Evolutionary conservation across 345 rosid species (phyloP).

Genomic region (Mangifera indica): DNA sequence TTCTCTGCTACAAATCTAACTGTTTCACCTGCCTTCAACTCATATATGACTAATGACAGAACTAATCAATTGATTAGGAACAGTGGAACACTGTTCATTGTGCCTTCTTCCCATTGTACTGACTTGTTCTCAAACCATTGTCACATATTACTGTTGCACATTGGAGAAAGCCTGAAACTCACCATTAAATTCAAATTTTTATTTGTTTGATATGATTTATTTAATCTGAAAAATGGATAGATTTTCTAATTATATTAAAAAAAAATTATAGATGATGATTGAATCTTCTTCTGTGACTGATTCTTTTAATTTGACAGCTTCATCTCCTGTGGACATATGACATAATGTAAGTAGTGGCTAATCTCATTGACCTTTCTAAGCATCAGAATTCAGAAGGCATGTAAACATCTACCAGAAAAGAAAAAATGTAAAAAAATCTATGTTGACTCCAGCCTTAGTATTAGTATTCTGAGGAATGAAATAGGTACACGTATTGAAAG

Average conservation of each 20-base stretch:
- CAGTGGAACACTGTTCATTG: not conserved
- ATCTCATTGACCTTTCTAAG: not conserved
- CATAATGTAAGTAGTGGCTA: not conserved
- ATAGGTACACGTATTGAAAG: too few relatives aligned
- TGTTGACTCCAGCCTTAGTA: too few relatives aligned
- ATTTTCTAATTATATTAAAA: too few relatives aligned
- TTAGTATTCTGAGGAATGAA: not conserved
- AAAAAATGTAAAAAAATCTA: too few relatives aligned
- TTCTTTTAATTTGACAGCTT: not conserved
- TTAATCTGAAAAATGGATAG: too few relatives aligned
- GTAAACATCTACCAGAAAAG: not conserved
- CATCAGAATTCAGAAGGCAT: not conserved
- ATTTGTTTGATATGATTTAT: too few relatives aligned
- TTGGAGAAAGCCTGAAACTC: too few relatives aligned
- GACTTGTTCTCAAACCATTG: not conserved
- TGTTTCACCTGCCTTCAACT: not conserved
- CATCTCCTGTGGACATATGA: not conserved
- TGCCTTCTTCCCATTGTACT: not conserved
- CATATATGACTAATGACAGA: not conserved
- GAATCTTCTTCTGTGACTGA: not conserved
- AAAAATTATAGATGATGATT: not conserved
- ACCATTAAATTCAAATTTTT: too few relatives aligned
- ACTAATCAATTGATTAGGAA: too few relatives aligned
- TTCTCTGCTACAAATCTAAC: constrained; percentile 6
- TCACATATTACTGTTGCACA: not conserved